A percentile compares a stretch with the other conserved stretches of the same genome.
Evolutionary conservation across 2,329 filamentous ascomycete species (phyloP).

Genomic region (Chaetomium sp.): DNA sequence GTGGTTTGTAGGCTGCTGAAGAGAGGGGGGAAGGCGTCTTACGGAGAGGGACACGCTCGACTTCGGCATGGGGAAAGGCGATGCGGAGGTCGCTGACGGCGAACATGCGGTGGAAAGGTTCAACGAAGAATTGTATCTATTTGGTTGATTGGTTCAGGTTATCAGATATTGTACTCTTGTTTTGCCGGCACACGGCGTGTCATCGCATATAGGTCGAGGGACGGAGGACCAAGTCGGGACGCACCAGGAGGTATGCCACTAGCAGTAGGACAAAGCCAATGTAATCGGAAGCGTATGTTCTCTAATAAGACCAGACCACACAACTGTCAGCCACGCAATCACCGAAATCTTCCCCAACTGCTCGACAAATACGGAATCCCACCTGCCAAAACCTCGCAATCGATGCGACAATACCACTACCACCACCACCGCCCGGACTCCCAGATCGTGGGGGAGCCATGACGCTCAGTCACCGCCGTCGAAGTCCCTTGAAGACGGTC

Average conservation of each 20-base stretch:
- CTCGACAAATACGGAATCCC: conserved; percentile 2
- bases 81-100: conserved; percentile 77
- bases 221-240: conserved; percentile 13
- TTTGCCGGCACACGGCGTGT: neutral
- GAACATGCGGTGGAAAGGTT: conserved; percentile 94
- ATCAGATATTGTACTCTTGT: neutral
- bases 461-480: conserved; percentile 39
- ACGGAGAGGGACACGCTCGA: conserved; percentile 78
- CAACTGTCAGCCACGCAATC: too few relatives aligned
- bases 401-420: conserved; percentile 25
- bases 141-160: neutral
- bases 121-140: conserved; percentile 61
- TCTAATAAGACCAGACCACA: conserved; percentile 36
- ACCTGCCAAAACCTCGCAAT: conserved; percentile 44
- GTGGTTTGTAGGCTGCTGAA: neutral
- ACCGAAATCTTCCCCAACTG: too few relatives aligned
- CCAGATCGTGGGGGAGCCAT: conserved; percentile 32
- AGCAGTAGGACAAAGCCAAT: conserved; percentile 68
- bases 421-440: conserved; percentile 10
- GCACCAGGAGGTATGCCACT: conserved; percentile 56
- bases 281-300: conserved; percentile 85
- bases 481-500: conserved; percentile 30
- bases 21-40: conserved; percentile 28
- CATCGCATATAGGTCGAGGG: neutral
- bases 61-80: conserved; percentile 75